Base-by-base conservation (phyloP, 2,329 filamentous ascomycete species). In the Trichoderma simmonsii region DNA sequence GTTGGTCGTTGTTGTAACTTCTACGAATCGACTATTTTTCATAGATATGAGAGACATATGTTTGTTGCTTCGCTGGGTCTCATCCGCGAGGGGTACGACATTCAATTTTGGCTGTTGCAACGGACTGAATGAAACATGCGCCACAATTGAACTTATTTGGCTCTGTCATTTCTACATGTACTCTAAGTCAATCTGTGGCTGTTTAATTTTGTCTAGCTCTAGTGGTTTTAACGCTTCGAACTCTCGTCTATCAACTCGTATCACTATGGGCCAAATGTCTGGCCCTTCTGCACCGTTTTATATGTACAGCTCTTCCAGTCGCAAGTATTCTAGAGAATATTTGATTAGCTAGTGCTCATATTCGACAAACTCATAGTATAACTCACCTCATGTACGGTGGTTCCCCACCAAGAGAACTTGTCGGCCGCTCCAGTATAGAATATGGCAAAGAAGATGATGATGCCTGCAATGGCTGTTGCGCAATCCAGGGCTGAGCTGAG, bases 401-500 rank as follows among this genome's bases (percentile, higher is more conserved):
- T 80, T 8, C 79, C 79, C 78, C 79, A 80, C 79, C 78, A 81
- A 2, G 51, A 74, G 24, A 80, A 73, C 2, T 76, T 67, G 12
- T 76, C 73, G 2, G 75, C 74, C 0, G 75, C 79, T 0, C 78
- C 78, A 0, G 78, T 79, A 59, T 80, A 81, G 39, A 79, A 78
- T 1, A 81, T 61, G 34, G 78, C 73, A 36, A 81, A 81, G 72
- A 81, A 81, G 18, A 80, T 81, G 14, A 81, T 28, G n/a, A 81
- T 77, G 6, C 75, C 77, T 18, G 77, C 76, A 57, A 81, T 78
- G 2, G 78, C 79, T 7, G 79, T 75, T 1, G 78, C 79, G 26
- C 77, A 79, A 57, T 80, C 79, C 14, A 82, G 63, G 0, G 79
- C 79, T 1, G 79, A 76, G 63, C 77, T 79, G 8, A 81, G 74